Percentiles rank a stretch among this genome's conserved stretches.
Conservation (phyloP, 148 eudicot genomes). For the Spergularia bocconei region DNA sequence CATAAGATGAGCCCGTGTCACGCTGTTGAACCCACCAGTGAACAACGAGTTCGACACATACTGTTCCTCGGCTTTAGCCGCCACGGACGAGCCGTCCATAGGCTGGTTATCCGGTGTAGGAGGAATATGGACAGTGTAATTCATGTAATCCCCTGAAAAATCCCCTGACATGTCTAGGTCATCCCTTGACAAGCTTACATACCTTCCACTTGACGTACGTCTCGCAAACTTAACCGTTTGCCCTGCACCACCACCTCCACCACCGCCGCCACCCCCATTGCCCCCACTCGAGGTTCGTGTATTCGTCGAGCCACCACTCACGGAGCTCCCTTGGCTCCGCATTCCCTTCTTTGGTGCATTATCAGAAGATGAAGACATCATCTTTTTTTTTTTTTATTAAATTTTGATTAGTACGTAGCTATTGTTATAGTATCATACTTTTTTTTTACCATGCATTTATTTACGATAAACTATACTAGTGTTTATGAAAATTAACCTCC, state of each 20-base stretch:
- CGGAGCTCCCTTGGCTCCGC: constrained; percentile 32
- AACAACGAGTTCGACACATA: constrained; percentile 73
- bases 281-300: constrained; percentile 23
- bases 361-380: constrained; percentile 30
- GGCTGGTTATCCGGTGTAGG: constrained; percentile 81
- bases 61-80: constrained; percentile 78
- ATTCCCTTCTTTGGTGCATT: constrained; percentile 38
- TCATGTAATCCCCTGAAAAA: constrained; percentile 50
- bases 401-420: neutral
- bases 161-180: constrained; percentile 67
- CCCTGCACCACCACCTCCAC: neutral
- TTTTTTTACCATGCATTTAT: neutral
- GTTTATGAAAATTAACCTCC: constrained; percentile 6
- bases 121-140: constrained; percentile 79
- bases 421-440: neutral
- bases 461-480: neutral
- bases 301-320: constrained; percentile 21
- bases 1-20: constrained; percentile 81
- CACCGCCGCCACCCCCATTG: constrained; percentile 23
- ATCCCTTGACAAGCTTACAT: constrained; percentile 70
- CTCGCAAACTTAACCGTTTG: constrained; percentile 64
- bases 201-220: constrained; percentile 70
- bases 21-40: constrained; percentile 82
- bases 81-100: constrained; percentile 54
- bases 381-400: neutral